A percentile compares a stretch with the other conserved stretches of the same genome.
phyloP scores from a whole-genome alignment of 805 yeast species.

The Saccharomyces eubayanus region DNA sequence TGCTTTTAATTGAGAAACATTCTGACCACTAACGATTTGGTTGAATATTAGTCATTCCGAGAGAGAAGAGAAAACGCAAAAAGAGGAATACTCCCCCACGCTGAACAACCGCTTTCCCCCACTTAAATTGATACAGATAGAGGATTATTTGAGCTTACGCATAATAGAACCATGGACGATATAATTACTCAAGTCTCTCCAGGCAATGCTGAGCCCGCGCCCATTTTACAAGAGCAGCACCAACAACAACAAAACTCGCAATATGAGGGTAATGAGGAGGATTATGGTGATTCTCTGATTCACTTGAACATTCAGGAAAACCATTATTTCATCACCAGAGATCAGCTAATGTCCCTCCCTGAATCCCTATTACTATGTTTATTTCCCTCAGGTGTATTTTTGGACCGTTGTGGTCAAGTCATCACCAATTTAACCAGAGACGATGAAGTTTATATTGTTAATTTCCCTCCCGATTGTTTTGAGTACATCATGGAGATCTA shows the following conservation, averaged over 20 bases:
- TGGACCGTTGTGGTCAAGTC: conserved; percentile 67
- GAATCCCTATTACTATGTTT: conserved; percentile 80
- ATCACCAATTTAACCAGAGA: conserved; percentile 72
- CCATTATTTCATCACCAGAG: conserved; percentile 69
- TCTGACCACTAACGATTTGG: background rate
- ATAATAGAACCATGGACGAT: conserved; percentile 18
- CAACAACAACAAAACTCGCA: conserved; percentile 16
- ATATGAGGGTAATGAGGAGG: conserved; percentile 9
- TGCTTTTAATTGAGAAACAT: background rate
- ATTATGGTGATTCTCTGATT: conserved; percentile 49
- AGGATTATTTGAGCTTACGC: background rate
- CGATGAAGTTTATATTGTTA: conserved; percentile 64
- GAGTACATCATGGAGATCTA: conserved; percentile 71
- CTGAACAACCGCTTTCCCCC: background rate
- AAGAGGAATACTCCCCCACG: background rate
- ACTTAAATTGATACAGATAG: background rate
- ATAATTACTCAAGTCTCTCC: conserved; percentile 68
- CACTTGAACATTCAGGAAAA: conserved; percentile 71
- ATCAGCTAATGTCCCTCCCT: conserved; percentile 84
- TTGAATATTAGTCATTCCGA: background rate
- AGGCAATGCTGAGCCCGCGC: conserved; percentile 22
- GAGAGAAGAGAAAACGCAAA: background rate
- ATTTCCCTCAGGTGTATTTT: conserved; percentile 84
- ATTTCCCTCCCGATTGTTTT: conserved; percentile 81
- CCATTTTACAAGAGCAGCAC: conserved; percentile 17